These are phyloP conservation scores for Cicer arietinum DNA, from an alignment of 306 rosid species.

Conservation along the genomic window DNA sequence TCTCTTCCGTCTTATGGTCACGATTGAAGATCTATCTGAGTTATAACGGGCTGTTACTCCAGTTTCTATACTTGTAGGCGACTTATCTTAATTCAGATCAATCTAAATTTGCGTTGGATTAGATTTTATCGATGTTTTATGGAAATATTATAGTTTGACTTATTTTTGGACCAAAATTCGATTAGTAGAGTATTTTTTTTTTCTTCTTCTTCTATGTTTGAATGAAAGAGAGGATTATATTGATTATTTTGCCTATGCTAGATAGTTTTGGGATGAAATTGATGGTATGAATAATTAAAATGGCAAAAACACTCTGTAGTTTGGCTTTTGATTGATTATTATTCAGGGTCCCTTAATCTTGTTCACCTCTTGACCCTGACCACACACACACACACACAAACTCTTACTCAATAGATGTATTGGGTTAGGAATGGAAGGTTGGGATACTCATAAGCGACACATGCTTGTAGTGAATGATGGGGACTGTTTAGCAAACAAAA, in stretches of 20 bases:
- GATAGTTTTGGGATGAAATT: conserved; percentile 58
- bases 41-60: too few relatives aligned
- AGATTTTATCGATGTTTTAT: too few relatives aligned
- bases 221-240: neutral
- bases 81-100: too few relatives aligned
- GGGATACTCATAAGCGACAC: conserved; percentile 55
- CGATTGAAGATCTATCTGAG: too few relatives aligned
- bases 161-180: too few relatives aligned
- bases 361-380: conserved; percentile 39
- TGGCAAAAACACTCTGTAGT: conserved; percentile 62
- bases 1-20: too few relatives aligned
- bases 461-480: conserved; percentile 61
- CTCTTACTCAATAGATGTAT: conserved; percentile 51
- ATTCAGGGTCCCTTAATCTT: conserved; percentile 52
- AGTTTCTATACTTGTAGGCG: too few relatives aligned
- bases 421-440: conserved; percentile 55
- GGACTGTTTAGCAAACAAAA: conserved; percentile 53
- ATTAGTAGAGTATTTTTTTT: too few relatives aligned
- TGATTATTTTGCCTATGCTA: conserved; percentile 21
- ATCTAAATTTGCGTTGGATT: too few relatives aligned
- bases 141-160: too few relatives aligned
- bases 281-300: conserved; percentile 68
- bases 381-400: conserved; percentile 3
- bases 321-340: conserved; percentile 63
- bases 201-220: neutral